phyloP scores from a whole-genome alignment of 2,329 filamentous ascomycete species.

The Sordariomycetes sp. region DNA sequence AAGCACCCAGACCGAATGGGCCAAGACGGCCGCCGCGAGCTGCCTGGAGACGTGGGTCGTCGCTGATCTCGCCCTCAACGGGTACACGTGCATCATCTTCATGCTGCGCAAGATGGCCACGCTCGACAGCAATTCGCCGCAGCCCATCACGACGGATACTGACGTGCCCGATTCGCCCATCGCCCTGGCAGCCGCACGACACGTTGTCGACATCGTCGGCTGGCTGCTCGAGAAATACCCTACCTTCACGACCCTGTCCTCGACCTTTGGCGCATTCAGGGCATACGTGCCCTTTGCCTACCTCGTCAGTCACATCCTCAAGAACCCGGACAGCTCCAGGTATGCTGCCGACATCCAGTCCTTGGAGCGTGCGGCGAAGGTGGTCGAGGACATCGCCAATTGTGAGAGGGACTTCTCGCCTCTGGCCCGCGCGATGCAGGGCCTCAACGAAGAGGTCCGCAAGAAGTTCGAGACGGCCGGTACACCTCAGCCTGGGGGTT shows the following conservation, averaged over 20 bases:
- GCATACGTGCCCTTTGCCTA: conserved; percentile 17
- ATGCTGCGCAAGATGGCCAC: conserved; percentile 20
- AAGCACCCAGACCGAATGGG: conserved; percentile 13
- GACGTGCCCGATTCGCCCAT: conserved; percentile 18
- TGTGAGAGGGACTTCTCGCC: conserved; percentile 15
- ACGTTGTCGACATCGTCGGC: conserved; percentile 11
- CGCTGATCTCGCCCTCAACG: conserved; percentile 16
- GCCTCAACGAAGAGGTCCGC: conserved; percentile 13
- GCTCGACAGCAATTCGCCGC: conserved; percentile 15
- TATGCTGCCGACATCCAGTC: conserved; percentile 12
- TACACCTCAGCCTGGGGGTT: too few species aligned
- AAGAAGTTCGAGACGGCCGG: conserved; percentile 6
- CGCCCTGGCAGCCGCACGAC: conserved; percentile 14
- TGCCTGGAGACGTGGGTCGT: conserved; percentile 16
- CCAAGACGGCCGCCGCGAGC: conserved; percentile 9
- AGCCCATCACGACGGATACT: conserved; percentile 13
- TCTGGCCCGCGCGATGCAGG: conserved; percentile 15
- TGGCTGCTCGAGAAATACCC: conserved; percentile 11
- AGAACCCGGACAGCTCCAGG: conserved; percentile 6
- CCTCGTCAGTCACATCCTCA: conserved; percentile 13
- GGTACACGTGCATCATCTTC: conserved; percentile 20
- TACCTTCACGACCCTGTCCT: conserved; percentile 13
- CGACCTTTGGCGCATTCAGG: conserved; percentile 15
- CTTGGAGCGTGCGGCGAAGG: conserved; percentile 9
- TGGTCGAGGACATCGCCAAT: conserved; percentile 9